Conservation (phyloP, 2,329 filamentous ascomycete genomes). For the Westerdykella ornata region DNA sequence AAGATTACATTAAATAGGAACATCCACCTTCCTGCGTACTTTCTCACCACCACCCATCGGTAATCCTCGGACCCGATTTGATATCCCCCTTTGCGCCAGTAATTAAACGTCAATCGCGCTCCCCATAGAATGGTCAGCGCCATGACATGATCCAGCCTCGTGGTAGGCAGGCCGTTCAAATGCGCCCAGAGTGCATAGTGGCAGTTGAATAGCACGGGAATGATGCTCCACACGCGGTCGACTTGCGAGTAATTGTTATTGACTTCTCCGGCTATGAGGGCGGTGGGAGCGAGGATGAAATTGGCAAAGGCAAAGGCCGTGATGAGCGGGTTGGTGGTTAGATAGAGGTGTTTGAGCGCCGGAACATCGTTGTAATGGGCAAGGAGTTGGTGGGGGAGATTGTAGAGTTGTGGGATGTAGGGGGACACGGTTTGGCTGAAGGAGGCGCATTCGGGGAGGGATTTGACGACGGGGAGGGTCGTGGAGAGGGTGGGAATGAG, state of each 20-base stretch:
- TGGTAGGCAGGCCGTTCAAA: slow-evolving; percentile 61
- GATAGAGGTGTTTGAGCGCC: slow-evolving; percentile 64
- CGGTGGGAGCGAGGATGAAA: slow-evolving; percentile 63
- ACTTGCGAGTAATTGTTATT: slow-evolving; percentile 97
- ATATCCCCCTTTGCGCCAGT: slow-evolving; percentile 93
- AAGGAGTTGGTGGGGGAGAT: slow-evolving; percentile 42
- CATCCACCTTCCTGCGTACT: slow-evolving; percentile 60
- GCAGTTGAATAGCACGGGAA: slow-evolving; percentile 78
- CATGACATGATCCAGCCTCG: slow-evolving; percentile 65
- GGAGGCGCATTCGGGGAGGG: slow-evolving; percentile 67
- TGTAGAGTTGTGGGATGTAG: slow-evolving; percentile 60
- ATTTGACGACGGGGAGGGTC: slow-evolving; percentile 63
- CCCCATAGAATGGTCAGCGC: slow-evolving; percentile 71
- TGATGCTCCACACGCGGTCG: slow-evolving; percentile 82
- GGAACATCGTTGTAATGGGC: slow-evolving; percentile 55
- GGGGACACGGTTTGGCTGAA: slow-evolving; percentile 69
- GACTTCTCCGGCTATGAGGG: slow-evolving; percentile 71
- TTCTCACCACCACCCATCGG: slow-evolving; percentile 74
- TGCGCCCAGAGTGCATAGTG: slow-evolving; percentile 83
- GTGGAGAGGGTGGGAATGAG: slow-evolving; percentile 20
- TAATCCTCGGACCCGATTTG: slow-evolving; percentile 87
- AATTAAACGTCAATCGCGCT: slow-evolving; percentile 90
- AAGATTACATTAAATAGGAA: slow-evolving; percentile 85
- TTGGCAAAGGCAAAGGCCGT: slow-evolving; percentile 62
- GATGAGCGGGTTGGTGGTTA: slow-evolving; percentile 79